Conservation (phyloP, 495 filamentous ascomycete species). For the Penicillium pulvis region DNA sequence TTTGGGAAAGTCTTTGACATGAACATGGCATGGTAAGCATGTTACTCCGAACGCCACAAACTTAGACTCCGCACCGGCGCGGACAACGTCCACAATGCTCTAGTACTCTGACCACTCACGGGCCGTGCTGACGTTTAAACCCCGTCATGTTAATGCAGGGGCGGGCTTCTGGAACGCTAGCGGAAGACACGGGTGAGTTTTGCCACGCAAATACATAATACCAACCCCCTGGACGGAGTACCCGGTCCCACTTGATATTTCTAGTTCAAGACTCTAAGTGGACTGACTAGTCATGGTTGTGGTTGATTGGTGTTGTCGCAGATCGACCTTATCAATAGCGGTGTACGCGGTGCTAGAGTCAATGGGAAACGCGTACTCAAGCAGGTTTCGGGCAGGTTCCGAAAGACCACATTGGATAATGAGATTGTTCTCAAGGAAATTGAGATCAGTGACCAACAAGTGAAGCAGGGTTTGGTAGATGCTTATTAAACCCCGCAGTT, state of each 20-base stretch:
- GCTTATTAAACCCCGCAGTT: not conserved
- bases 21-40: slow-evolving; percentile 2
- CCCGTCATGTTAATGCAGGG: slow-evolving; percentile 18
- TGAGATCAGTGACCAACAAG: not conserved
- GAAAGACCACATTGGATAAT: not conserved
- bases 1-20: slow-evolving; percentile 7
- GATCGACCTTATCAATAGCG: not conserved
- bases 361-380: not conserved
- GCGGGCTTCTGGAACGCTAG: slow-evolving; percentile 25
- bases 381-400: not conserved
- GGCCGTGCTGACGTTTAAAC: not conserved
- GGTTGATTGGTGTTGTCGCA: not conserved
- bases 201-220: slow-evolving; percentile 6
- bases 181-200: slow-evolving; percentile 17
- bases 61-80: slow-evolving; percentile 10
- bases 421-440: not conserved
- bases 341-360: not conserved
- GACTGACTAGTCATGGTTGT: not conserved
- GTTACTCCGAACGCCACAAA: slow-evolving; percentile 15
- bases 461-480: not conserved
- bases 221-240: not conserved
- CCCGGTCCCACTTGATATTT: slow-evolving; percentile 4
- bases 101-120: slow-evolving; percentile 4
- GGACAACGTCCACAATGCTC: not conserved
- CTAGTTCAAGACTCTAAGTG: not conserved